Evolutionary conservation across 2,329 filamentous ascomycete species (phyloP), one percentile per base, ranked within the genome.

Genomic region (Phialemonium atrogriseum): DNA sequence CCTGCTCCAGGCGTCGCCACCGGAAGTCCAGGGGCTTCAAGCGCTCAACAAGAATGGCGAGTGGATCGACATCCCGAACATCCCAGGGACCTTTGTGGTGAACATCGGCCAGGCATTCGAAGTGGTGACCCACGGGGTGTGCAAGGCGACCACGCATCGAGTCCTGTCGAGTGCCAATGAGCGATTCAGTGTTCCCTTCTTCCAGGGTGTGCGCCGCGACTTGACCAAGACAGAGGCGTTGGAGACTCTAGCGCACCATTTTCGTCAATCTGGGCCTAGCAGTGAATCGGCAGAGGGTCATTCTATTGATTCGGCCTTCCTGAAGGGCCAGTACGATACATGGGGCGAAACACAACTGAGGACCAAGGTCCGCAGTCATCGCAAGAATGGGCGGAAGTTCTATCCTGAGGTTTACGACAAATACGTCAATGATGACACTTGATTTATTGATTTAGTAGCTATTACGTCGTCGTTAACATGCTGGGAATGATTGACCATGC

Each of bases 101-200:
- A 74, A 73, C 39, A 68, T 74, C 34, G 70, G 71, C 0, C 70
- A 75, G 43, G 68, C 68, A 0, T 73, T 76, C 31, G 71, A 76
- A 45, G 68, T 70, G 2, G 64, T 71, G 2, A 76, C 70, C 0
- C 56, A 63, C 34, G 69, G 71, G 0, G 56, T 62, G 2, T 70
- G 71, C 38, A 66, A 60, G 37, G 70, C 71, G 3, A 75, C 71
- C 0, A 65, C 65, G 1, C 56, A 68, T 33, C 51, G 64, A 24
- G 61, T 67, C 27, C 37, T 63, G 14, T 46, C 53, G 1, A 51
- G 50, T 1, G 25, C 40, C 2, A 27, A 37, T 2, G 58, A 61
- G 37, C 40, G 62, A 8, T 66, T 52, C 43, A 66, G 60, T 35
- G 52, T 67, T 16, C 56, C 66, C 0, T 64, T 66, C 36, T 62